Conservation (phyloP, 108 stramenopile species). For the Nannochloropsis oceanica region DNA sequence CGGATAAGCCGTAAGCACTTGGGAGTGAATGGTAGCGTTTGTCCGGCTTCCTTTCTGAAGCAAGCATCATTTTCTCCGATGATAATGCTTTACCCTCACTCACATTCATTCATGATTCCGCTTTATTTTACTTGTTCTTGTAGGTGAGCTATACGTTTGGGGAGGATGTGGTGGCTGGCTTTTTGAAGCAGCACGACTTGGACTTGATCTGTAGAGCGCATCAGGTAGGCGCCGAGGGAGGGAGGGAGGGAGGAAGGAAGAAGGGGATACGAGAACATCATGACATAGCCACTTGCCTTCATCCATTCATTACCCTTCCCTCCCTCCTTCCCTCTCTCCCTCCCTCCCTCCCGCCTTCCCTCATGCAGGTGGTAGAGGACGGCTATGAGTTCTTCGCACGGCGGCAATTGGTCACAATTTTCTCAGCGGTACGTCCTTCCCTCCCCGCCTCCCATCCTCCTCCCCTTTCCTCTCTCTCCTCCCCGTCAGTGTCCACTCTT, state of each 20-base stretch:
- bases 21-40: too few relatives aligned
- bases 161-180: constrained; percentile 95
- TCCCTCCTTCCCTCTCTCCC: background rate
- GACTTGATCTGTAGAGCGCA: constrained; percentile 99
- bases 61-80: too few relatives aligned
- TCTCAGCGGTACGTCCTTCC: constrained; percentile 51
- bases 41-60: too few relatives aligned
- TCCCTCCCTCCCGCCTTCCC: background rate
- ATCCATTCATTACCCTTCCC: background rate
- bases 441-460: background rate
- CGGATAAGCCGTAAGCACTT: too few relatives aligned
- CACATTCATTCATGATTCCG: too few relatives aligned
- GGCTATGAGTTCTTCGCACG: constrained; percentile 99
- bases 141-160: constrained; percentile 78
- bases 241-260: background rate
- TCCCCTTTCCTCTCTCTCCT: background rate
- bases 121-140: too few relatives aligned
- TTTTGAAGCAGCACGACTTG: constrained; percentile 89
- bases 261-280: background rate
- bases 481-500: background rate
- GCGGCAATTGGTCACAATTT: constrained; percentile 93
- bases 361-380: constrained; percentile 91
- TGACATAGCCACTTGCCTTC: background rate
- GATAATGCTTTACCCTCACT: too few relatives aligned
- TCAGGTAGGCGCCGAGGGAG: constrained; percentile 52